Evolutionary conservation across 1,284 basidiomycete species (phyloP).

Genomic region (Puccinia brachypodii): DNA sequence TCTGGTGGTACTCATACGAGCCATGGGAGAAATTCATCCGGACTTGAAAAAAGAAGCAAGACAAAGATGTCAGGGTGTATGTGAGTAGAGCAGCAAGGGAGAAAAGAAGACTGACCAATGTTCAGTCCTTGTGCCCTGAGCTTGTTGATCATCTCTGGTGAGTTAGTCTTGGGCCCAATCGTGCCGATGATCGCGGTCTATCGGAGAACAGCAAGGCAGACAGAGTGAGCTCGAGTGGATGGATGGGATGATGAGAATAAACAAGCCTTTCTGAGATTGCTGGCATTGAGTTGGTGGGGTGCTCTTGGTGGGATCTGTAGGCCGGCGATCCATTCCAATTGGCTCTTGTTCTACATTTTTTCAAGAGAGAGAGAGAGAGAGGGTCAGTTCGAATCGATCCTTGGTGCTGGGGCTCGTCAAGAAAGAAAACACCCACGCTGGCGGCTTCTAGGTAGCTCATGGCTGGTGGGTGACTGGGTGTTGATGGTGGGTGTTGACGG

Average conservation of each 20-base stretch:
- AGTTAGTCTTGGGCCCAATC: constrained; percentile 92
- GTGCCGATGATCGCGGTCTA: constrained; percentile 95
- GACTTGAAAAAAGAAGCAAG: constrained; percentile 59
- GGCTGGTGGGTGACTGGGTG: no score
- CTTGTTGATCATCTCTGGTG: constrained; percentile 75
- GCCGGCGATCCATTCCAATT: constrained; percentile 48
- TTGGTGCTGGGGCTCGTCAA: no score
- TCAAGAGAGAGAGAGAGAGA: neutral
- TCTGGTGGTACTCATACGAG: constrained; percentile 93
- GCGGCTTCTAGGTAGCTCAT: no score
- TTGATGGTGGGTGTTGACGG: no score
- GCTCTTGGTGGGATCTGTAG: constrained; percentile 39
- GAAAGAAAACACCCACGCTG: no score
- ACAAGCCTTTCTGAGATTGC: constrained; percentile 44
- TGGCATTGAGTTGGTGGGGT: constrained; percentile 18
- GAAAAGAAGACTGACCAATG: constrained; percentile 69
- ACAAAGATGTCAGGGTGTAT: neutral
- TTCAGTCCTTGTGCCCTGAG: constrained; percentile 87
- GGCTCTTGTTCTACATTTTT: constrained; percentile 36
- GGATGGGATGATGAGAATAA: neutral
- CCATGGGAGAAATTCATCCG: constrained; percentile 99
- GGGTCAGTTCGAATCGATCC: neutral
- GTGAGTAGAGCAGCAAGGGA: constrained; percentile 56
- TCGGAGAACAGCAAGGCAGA: neutral
- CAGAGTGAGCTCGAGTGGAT: neutral